Evolutionary conservation across 2,329 filamentous ascomycete genomes (phyloP), one percentile per base, ranked within the genome.

Genomic region (Endocalyx cinctus): DNA sequence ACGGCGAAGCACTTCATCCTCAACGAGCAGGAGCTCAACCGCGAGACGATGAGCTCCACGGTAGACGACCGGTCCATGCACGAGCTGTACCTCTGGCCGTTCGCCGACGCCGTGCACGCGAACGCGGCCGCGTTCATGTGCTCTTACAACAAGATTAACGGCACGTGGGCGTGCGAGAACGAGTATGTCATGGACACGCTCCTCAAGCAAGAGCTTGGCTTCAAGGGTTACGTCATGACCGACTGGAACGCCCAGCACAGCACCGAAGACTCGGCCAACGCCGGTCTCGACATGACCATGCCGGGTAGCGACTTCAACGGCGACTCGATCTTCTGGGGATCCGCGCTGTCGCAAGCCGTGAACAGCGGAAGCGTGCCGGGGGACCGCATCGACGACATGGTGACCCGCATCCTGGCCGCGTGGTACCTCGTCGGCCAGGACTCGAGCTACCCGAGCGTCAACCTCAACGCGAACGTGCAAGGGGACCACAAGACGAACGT

Each of bases 251-350:
- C 82, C 3, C 84, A 88, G 51, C 83, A 89, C 59, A 77, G 77
- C 16, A 86, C 84, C 39, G 74, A 78, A 7, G 70, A 70, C 8
- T 70, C 72, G 32, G 78, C 84, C 16, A 68, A 82, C 41, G 74
- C 77, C 16, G 86, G 86, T 17, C 57, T 90, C 41, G 85, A 90
- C 55, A 87, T 88, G 84, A 79, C 79, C 3, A 90, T 90, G 84
- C 84, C 84, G 0, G 86, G 87, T 37, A 77, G 65, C 33, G 66
- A 74, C 47, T 77, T 58, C 50, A 75, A 74, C 53, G 65, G 69
- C 28, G 60, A 60, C 19, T 69, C 63, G 26, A 55, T 76, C 4
- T 64, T 72, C 23, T 80, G 77, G 76, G 77, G 77, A 1, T 57
- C 64, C 8, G 63, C 64, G 39, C 67, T 82, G 12, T 60, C 62